phyloP scores from a whole-genome alignment of 441 rosid genomes.

The Mallotus japonicus region DNA sequence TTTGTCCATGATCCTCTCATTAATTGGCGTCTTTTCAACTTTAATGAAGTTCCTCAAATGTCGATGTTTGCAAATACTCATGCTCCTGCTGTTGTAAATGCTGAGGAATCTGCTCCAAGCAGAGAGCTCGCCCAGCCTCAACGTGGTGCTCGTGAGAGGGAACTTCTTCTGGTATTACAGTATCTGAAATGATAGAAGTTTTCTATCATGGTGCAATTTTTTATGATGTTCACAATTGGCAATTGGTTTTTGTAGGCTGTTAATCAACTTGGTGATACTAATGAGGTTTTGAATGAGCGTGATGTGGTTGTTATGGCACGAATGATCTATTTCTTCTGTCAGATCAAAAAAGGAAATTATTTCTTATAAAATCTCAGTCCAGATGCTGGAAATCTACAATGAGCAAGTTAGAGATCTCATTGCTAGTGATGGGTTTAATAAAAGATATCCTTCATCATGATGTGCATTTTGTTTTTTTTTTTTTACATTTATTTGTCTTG shows the following conservation, averaged over 20 bases:
- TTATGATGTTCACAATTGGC: slow-evolving; percentile 11
- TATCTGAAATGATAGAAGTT: neutral
- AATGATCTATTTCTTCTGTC: slow-evolving; percentile 82
- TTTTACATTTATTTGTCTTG: neutral
- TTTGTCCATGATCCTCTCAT: slow-evolving; percentile 99
- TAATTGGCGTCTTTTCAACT: slow-evolving; percentile 99
- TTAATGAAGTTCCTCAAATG: slow-evolving; percentile 95
- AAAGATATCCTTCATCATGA: slow-evolving; percentile 75
- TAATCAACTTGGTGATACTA: slow-evolving; percentile 97
- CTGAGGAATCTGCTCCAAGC: slow-evolving; percentile 60
- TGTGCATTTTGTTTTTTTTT: neutral
- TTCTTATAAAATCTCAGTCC: slow-evolving; percentile 77
- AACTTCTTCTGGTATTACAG: slow-evolving; percentile 80
- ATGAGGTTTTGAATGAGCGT: slow-evolving; percentile 91
- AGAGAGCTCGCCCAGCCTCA: slow-evolving; percentile 89
- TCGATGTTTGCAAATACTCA: slow-evolving; percentile 57
- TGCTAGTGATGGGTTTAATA: slow-evolving; percentile 67
- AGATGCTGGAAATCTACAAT: slow-evolving; percentile 94
- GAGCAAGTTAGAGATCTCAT: slow-evolving; percentile 97
- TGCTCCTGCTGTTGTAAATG: slow-evolving; percentile 58
- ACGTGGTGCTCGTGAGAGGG: slow-evolving; percentile 93
- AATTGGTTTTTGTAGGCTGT: slow-evolving; percentile 62
- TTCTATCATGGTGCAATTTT: neutral
- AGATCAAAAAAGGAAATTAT: slow-evolving; percentile 77
- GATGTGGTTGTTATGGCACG: slow-evolving; percentile 97